These are phyloP conservation scores for Massospora cicadina DNA, from an alignment of 371 early-diverging fungal species.

Conservation along the genomic window DNA sequence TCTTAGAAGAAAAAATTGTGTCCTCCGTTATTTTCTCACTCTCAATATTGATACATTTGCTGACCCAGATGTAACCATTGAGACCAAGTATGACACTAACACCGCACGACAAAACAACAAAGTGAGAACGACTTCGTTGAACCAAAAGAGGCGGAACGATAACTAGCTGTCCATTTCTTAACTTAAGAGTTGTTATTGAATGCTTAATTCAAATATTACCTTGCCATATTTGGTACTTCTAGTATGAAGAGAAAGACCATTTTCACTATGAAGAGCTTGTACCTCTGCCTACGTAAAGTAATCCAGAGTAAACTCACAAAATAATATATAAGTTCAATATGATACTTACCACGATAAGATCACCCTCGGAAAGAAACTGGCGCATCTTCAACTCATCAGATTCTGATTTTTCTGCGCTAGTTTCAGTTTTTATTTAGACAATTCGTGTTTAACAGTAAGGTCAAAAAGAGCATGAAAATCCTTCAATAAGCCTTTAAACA, in stretches of 20 bases:
- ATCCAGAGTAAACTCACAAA: too few relatives aligned
- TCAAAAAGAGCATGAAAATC: too few relatives aligned
- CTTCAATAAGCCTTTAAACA: too few relatives aligned
- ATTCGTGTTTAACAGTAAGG: too few relatives aligned
- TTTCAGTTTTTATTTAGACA: too few relatives aligned
- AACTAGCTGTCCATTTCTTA: slow-evolving; percentile 79
- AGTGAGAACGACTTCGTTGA: slow-evolving; percentile 82
- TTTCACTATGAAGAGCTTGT: slow-evolving; percentile 77
- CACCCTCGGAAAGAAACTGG: slow-evolving; percentile 86
- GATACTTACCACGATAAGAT: slow-evolving; percentile 64
- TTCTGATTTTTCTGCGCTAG: slow-evolving; percentile 89
- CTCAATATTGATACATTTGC: slow-evolving; percentile 45
- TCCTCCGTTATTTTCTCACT: slow-evolving; percentile 17
- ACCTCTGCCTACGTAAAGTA: slow-evolving; percentile 64
- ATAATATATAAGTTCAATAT: not conserved
- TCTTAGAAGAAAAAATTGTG: slow-evolving; percentile 16
- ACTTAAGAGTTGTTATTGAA: slow-evolving; percentile 16
- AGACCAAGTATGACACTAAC: slow-evolving; percentile 86
- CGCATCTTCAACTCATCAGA: slow-evolving; percentile 98
- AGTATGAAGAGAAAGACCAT: slow-evolving; percentile 84
- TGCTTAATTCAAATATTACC: slow-evolving; percentile 16
- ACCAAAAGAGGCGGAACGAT: slow-evolving; percentile 70
- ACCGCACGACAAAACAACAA: slow-evolving; percentile 66
- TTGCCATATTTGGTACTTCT: slow-evolving; percentile 94
- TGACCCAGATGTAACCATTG: slow-evolving; percentile 94